Evolutionary conservation across 73 alveolate species (phyloP), one percentile per base, ranked within the genome.

Genomic region (Tetrahymena thermophila): DNA sequence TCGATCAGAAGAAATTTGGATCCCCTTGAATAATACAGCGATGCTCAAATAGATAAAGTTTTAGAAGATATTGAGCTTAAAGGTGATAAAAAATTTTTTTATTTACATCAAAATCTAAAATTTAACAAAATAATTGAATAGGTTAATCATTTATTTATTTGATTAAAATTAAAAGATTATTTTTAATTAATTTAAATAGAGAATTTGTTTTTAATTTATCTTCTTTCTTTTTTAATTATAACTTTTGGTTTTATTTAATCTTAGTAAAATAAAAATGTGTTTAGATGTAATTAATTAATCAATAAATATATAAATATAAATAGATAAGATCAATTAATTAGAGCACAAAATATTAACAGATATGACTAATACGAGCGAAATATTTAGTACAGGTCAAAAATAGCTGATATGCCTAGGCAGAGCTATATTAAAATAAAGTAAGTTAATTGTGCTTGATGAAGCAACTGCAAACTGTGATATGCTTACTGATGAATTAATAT

Each of bases 381-480:
- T 94, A 25, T 97, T 98, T 89, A 97, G 99, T 9, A 98, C 97
- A 42, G 99, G 99, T 34, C 98, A 98, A 95, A 98, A 97, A 96
- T 98, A 98, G 96, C 97, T 99, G 35, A 96, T 99, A 35, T 99
- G 99, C 96, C 95, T 99, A 85, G 98, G 98, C 15, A 96, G 99
- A 94, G 98, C 98, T 42, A 96, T 99, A 56, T 96, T 99, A 85
- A 96, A 98, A 50, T 97, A 96, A 85, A 98, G 96, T 94, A 97
- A 98, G 94, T 97, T 99, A 14, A 98, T 99, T 15, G 89, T 99
- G 58, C 96, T 99, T 93, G 99, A 99, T 96, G 99, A 99, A 96
- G 99, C 99, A 56, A 98, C 99, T 10, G 99, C 99, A 93, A 99
- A 98, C 95, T 98, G 98, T 85, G 99, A 99, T 96, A 95, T 98